Evolutionary conservation across 176 grass and related monocot genomes (phyloP).

Genomic region (Raddia distichophylla): DNA sequence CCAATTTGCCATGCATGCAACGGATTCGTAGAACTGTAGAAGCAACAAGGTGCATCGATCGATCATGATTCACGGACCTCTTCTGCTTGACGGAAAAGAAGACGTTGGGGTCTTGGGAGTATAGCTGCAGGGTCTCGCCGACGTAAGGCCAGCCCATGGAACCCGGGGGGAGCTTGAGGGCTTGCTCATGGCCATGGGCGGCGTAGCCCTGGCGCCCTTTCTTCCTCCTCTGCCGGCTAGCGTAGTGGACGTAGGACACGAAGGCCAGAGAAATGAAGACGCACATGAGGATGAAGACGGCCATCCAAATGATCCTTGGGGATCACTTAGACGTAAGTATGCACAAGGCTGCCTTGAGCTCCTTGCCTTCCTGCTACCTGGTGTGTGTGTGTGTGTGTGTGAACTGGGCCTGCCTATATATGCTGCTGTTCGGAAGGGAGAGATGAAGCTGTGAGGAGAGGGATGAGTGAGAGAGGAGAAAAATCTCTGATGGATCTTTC

Average conservation of each 20-base stretch:
- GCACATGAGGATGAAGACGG: constrained; percentile 41
- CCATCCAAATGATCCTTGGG: constrained; percentile 48
- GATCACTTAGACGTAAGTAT: constrained; percentile 22
- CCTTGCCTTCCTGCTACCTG: background rate
- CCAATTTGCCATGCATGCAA: background rate
- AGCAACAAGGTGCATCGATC: background rate
- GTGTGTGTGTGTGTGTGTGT: background rate
- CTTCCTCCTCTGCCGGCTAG: constrained; percentile 15
- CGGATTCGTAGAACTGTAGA: background rate
- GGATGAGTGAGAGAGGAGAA: constrained; percentile 14
- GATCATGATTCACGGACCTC: constrained; percentile 41
- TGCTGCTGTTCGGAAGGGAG: constrained; percentile 9
- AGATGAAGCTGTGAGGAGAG: constrained; percentile 10
- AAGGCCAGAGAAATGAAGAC: constrained; percentile 35
- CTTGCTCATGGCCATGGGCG: constrained; percentile 1
- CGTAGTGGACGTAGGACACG: constrained; percentile 20
- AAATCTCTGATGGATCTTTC: constrained; percentile 49
- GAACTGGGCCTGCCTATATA: constrained; percentile 5
- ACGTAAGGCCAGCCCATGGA: constrained; percentile 94
- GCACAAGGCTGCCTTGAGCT: constrained; percentile 4
- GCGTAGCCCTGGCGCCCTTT: constrained; percentile 28
- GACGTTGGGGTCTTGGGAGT: constrained; percentile 85
- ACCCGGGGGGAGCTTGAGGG: constrained; percentile 67
- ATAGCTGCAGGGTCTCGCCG: constrained; percentile 94
- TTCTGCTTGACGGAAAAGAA: constrained; percentile 84